Base-by-base conservation (phyloP, 208 protist species). In the Herpetomonas muscarum region DNA sequence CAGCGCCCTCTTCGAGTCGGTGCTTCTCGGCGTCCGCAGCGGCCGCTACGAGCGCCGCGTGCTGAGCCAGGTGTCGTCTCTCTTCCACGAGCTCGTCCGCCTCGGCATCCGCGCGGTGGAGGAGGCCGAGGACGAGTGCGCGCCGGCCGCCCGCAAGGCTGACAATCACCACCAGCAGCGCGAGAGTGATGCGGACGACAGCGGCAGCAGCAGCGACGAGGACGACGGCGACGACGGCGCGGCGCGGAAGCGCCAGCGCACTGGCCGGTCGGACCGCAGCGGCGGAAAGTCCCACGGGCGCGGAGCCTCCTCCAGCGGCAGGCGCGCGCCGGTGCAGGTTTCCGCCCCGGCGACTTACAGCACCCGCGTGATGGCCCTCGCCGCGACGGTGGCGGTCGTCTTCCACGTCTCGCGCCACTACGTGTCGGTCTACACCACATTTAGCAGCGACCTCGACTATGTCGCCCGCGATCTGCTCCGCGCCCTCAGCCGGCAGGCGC, bases 391-490 rank as follows among this genome's bases (percentile, higher is more conserved):
- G 2, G 39, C 80, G 0, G 67, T 61, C 21, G 45, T 93, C 26
- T 87, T 93, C 39, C 65, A 85, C 29, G 65, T 81, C 0, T 64
- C 82, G 10, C 68, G 69, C 12, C 64, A 70, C 30, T 73, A 82
- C 64, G 61, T 90, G 0, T 59, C 80, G 55, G 63, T 90, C 44
- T 93, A 87, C 70, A 89, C 83, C 22, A 64, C 64, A 22, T 76
- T 76, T 72, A 90, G 82, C 69, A 74, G 68, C 53, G 87, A 94
- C 47, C 57, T 81, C 31, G 87, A 94, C 55, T 87, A 74, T 32
- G 24, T 94, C 31, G 74, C 74, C n/a, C 65, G 64, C 6, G 83
- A 91, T 47, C 51, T 91, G 10, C 60, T 94, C 19, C 76, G 72
- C 15, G 52, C 76, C 21, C 56, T 94, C 19, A 70, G 74, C 21